Percentiles rank a stretch among this genome's conserved stretches.
Evolutionary conservation across 495 filamentous ascomycete species (phyloP).

Genomic region (Letharia columbiana): DNA sequence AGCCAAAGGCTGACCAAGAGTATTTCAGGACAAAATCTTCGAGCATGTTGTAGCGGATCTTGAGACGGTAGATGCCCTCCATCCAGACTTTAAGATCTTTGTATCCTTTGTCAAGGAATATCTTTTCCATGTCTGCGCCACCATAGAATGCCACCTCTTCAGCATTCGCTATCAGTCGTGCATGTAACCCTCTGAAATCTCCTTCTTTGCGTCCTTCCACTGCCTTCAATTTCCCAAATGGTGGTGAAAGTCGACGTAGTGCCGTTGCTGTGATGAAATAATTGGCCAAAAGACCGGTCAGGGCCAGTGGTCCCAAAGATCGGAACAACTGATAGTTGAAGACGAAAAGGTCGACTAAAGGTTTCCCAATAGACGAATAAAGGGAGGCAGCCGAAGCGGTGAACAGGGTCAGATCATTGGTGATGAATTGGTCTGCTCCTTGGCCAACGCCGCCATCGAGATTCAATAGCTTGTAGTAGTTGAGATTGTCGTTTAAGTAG

Average conservation of each 20-base stretch:
- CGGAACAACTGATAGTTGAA: slow-evolving; percentile 96
- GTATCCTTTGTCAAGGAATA: slow-evolving; percentile 82
- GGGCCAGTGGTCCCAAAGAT: slow-evolving; percentile 79
- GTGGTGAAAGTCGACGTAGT: slow-evolving; percentile 77
- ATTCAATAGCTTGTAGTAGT: slow-evolving; percentile 93
- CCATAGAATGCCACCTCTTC: slow-evolving; percentile 99
- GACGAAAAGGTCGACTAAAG: slow-evolving; percentile 86
- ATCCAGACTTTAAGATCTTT: slow-evolving; percentile 86
- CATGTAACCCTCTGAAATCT: slow-evolving; percentile 83
- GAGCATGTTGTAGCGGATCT: slow-evolving; percentile 96
- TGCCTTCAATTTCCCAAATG: slow-evolving; percentile 93
- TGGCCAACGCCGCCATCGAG: slow-evolving; percentile 88
- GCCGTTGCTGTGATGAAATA: slow-evolving; percentile 90
- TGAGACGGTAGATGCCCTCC: slow-evolving; percentile 92
- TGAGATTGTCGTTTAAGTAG: slow-evolving; percentile 86
- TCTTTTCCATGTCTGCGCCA: slow-evolving; percentile 85
- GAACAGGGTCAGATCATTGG: slow-evolving; percentile 91
- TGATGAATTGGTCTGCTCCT: slow-evolving; percentile 94
- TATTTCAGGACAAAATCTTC: slow-evolving; percentile 99
- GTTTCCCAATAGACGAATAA: slow-evolving; percentile 94
- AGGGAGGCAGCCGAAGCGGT: slow-evolving; percentile 86
- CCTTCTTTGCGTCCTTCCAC: slow-evolving; percentile 90
- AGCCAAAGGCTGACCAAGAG: slow-evolving; percentile 95
- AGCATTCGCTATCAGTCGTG: slow-evolving; percentile 88
- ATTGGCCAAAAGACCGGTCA: slow-evolving; percentile 77